Conservation (phyloP, 1,139 yeast genomes). For the Candida pseudoviswanathii region DNA sequence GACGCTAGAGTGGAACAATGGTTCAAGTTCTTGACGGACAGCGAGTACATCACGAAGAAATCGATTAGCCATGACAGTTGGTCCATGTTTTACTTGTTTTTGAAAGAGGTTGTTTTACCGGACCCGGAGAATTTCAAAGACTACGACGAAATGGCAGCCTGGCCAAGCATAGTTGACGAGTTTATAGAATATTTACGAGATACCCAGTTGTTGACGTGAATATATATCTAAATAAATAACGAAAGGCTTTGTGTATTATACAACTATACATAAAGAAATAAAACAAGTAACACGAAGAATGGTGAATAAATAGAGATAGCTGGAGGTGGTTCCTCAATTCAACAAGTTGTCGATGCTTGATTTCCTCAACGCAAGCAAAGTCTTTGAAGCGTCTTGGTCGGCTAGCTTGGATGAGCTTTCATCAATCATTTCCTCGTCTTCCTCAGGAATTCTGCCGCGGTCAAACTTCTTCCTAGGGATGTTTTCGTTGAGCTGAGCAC, state of each 20-base stretch:
- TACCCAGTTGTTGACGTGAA: conserved; percentile 19
- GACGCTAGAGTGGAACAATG: conserved; percentile 46
- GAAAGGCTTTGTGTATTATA: conserved; percentile 2
- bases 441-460: conserved; percentile 26
- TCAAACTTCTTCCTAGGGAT: conserved; percentile 32
- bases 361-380: conserved; percentile 46
- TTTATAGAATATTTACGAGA: conserved; percentile 65
- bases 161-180: conserved; percentile 91
- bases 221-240: neutral
- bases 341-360: conserved; percentile 46
- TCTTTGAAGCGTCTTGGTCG: conserved; percentile 43
- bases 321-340: conserved; percentile 24
- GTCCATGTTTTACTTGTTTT: conserved; percentile 78
- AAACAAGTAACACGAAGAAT: neutral
- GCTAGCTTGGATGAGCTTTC: conserved; percentile 15
- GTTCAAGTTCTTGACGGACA: conserved; percentile 46
- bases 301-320: neutral
- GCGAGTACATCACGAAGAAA: conserved; percentile 35
- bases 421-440: conserved; percentile 13
- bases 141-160: conserved; percentile 81
- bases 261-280: neutral
- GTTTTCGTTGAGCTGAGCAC: conserved; percentile 16
- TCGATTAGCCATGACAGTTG: conserved; percentile 73
- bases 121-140: conserved; percentile 51
- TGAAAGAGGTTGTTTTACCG: conserved; percentile 47